Evolutionary conservation across 441 rosid species (phyloP), one percentile per base, ranked within the genome.

Genomic region (Croton setiger): DNA sequence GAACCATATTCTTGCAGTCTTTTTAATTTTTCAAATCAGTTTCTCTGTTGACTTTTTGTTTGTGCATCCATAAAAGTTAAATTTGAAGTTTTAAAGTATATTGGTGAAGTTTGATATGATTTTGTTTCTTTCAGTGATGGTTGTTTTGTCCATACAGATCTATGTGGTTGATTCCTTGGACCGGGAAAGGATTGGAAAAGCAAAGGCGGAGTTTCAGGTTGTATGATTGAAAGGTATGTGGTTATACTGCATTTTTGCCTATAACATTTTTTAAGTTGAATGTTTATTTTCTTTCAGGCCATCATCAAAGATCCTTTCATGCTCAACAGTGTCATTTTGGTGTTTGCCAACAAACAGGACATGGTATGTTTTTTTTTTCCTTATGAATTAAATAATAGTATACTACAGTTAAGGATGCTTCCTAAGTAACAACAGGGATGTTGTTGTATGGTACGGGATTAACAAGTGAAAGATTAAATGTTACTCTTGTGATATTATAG

Each of bases 151-250:
- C 12, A 7, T 82, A 78, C 78, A 96, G 98, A 92, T 96, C 74
- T 96, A 96, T 37, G 99, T 96, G 66, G 96, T 96, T 56, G 98
- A 96, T 82, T 96, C 99, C 76, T 85, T 96, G 89, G 99, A 96
- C 69, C 80, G 98, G 51, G 99, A 96, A 82, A 91, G 99, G 78
- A 91, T 96, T 51, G 88, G 92, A 64, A 89, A 80, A 78, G 99
- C 99, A 10, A 96, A 85, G 69, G 86, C 82, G 72, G 98, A 91
- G 75, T 92, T 96, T 80, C 99, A 92, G 99, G 99, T 93, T 80
- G 68, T 76, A 69, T 47, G 63, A 74, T 33, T 62, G 63, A 67
- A 55, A 63, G 75, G 60, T 58, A 36, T 35, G 35, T 12, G 60
- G n/a, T 51, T 68, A 21, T 68, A 69, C 51, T 37, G 53, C 33